Base-by-base conservation (phyloP, 2,329 filamentous ascomycete species). In the Lachnellula suecica region DNA sequence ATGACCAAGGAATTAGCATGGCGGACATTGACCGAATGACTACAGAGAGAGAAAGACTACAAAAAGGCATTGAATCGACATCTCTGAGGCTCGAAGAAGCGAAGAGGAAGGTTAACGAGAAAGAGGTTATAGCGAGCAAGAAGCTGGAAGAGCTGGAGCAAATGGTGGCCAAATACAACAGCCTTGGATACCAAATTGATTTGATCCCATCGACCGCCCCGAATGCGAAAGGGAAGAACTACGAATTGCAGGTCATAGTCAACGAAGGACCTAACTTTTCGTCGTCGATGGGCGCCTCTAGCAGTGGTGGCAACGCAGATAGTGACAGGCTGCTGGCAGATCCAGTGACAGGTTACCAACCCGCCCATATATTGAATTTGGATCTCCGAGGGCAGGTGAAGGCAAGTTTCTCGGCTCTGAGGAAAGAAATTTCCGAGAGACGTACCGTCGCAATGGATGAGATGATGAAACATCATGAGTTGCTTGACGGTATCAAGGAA, bases 1-100 rank as follows among this genome's bases (percentile, higher is more conserved):
- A 97, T 70, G 86, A 88, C 62, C 91, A 96, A 67, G 94, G 94
- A 2, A 92, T 99, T 68, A 95, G 91, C 65, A 95, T 97, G 73
- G 89, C 94, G 73, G 94, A 99, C 79, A 97, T 99, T 67, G 94
- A 99, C 79, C 91, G 94, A 70, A 97, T 99, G 93, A 96, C 91
- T 62, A 87, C 89, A 31, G 94, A 99, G 70, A 86, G 92, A 48
- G 94, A 99, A 66, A 85, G 94, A 43, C 80, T 99, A n/a, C 90
- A 96, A 59, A 92, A 88, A 63, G 89, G 87, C 38, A 87, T 96
- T 41, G 91, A 96, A 63, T 82, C 85, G 2, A 88, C 90, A 0
- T 79, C 83, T 5, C 78, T 82, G 49, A 82, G 90, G 47, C 77
- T 97, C 0, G 92, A 97, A 52, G 94, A 97, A 57, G 82, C 87